Percentiles rank a stretch among this genome's conserved stretches.
Evolutionary conservation across 768 basidiomycete genomes (phyloP).

Genomic region (Russula griseocarnosa): DNA sequence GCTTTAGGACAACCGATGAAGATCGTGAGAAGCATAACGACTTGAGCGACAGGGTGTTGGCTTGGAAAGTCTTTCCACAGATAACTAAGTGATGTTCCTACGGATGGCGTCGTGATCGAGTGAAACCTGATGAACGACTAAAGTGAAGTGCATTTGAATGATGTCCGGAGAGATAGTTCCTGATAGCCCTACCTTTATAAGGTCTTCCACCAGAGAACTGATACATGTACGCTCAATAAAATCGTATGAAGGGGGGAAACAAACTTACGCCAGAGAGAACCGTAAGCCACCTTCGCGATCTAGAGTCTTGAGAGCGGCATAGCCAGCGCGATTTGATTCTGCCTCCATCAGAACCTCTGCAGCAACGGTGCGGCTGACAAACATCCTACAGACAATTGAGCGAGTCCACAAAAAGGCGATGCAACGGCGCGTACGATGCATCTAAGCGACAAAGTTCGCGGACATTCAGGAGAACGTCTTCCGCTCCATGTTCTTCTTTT

Average conservation of each 20-base stretch:
- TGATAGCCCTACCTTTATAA: constrained; percentile 54
- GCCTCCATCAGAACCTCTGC: constrained; percentile 82
- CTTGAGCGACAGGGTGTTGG: constrained; percentile 54
- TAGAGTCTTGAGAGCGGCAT: constrained; percentile 61
- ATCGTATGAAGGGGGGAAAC: neutral
- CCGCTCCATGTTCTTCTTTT: constrained; percentile 49
- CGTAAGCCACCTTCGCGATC: constrained; percentile 60
- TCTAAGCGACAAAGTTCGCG: constrained; percentile 69
- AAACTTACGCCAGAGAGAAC: constrained; percentile 62
- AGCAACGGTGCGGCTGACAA: constrained; percentile 76
- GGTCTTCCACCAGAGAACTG: constrained; percentile 55
- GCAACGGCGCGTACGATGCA: constrained; percentile 45
- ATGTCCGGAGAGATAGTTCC: neutral
- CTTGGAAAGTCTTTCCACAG: constrained; percentile 67
- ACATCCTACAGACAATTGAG: constrained; percentile 52
- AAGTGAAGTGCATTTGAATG: neutral
- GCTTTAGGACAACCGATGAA: constrained; percentile 41
- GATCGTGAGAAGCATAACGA: constrained; percentile 68
- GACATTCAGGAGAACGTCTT: constrained; percentile 67
- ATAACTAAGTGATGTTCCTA: constrained; percentile 52
- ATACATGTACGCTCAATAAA: neutral
- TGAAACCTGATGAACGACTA: constrained; percentile 70
- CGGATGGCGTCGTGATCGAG: constrained; percentile 50
- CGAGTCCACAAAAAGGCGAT: constrained; percentile 14
- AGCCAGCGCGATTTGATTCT: constrained; percentile 64